Percentiles rank a stretch among this genome's conserved stretches.
Evolutionary conservation across 495 filamentous ascomycete species (phyloP).

Genomic region (Opeltia flavorubescens): DNA sequence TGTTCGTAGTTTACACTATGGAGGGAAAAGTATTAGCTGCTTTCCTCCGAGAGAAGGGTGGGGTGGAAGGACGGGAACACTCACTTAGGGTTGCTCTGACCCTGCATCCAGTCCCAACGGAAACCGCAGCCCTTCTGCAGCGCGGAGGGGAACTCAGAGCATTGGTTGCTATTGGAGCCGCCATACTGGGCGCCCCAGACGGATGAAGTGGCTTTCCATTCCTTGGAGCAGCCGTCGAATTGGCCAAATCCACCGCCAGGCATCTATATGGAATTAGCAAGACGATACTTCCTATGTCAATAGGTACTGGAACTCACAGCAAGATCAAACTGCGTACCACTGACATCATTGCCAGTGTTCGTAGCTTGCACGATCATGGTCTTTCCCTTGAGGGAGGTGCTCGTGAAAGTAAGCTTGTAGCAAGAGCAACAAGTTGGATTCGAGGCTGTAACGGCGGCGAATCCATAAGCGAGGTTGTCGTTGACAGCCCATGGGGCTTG

Average conservation of each 20-base stretch:
- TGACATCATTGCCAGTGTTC: conserved; percentile 48
- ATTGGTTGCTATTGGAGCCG: conserved; percentile 37
- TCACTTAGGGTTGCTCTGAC: conserved; percentile 43
- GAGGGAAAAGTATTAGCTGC: background rate
- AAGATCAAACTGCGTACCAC: conserved; percentile 47
- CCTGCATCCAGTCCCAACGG: conserved; percentile 54
- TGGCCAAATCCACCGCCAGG: conserved; percentile 53
- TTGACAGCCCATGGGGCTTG: conserved; percentile 50
- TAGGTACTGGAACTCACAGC: conserved; percentile 24
- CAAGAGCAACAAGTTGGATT: conserved; percentile 49
- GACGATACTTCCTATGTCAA: conserved; percentile 7
- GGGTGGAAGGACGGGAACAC: background rate
- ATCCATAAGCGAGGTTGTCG: conserved; percentile 44
- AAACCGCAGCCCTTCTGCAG: conserved; percentile 52
- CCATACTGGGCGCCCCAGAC: conserved; percentile 52
- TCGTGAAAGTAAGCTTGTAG: conserved; percentile 53
- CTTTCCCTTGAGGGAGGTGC: conserved; percentile 39
- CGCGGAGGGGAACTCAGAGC: conserved; percentile 38
- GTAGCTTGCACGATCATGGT: conserved; percentile 56
- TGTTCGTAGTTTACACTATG: conserved; percentile 33
- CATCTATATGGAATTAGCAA: conserved; percentile 25
- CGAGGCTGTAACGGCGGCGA: conserved; percentile 42
- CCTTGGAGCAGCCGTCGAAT: conserved; percentile 47
- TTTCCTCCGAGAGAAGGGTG: background rate
- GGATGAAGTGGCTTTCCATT: conserved; percentile 42